phyloP scores from a whole-genome alignment of 768 basidiomycete species.

The Suillus tomentosus region DNA sequence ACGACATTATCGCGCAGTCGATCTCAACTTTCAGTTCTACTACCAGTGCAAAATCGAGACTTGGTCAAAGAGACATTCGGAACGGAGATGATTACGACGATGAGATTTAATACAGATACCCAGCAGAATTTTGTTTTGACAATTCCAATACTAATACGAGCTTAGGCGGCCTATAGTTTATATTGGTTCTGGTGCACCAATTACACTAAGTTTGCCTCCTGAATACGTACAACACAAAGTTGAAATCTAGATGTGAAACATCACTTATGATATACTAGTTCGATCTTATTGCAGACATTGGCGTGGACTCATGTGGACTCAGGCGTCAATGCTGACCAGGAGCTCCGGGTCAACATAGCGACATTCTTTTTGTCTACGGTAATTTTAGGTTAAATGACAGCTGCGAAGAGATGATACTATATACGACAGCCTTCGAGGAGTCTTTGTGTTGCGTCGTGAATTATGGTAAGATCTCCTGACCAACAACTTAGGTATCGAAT shows the following conservation, averaged over 20 bases:
- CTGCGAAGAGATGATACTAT: neutral
- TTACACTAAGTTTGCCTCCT: neutral
- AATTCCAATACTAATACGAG: neutral
- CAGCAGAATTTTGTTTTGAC: neutral
- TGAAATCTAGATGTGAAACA: neutral
- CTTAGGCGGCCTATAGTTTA: neutral
- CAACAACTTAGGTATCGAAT: conserved; percentile 4
- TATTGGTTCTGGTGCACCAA: neutral
- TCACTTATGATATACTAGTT: neutral
- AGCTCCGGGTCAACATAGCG: neutral
- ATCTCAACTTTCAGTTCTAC: conserved; percentile 35
- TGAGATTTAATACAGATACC: conserved; percentile 18
- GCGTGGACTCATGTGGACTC: neutral
- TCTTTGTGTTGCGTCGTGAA: neutral
- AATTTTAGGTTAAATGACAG: neutral
- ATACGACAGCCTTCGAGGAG: neutral
- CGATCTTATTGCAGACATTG: neutral
- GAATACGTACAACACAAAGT: neutral
- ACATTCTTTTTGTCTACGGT: neutral
- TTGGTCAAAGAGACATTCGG: conserved; percentile 20
- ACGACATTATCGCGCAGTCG: conserved; percentile 62
- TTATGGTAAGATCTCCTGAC: neutral
- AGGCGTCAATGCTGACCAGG: neutral
- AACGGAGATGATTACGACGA: conserved; percentile 32
- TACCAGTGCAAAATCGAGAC: conserved; percentile 19